A percentile compares a stretch with the other conserved stretches of the same genome.
Evolutionary conservation across 2,329 filamentous ascomycete species (phyloP).

Genomic region (Fusarium mexicanum): DNA sequence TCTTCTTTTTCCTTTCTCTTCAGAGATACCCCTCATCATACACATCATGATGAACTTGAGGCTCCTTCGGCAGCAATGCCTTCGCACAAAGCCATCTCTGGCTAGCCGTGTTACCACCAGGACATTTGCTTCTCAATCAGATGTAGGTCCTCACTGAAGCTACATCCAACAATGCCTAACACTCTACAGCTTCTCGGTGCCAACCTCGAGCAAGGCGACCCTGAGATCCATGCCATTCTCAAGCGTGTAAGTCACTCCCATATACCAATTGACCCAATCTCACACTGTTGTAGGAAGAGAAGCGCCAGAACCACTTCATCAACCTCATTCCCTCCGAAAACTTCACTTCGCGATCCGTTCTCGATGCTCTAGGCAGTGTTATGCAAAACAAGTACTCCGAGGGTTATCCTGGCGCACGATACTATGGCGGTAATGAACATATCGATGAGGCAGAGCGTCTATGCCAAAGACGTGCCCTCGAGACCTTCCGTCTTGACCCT

Average conservation of each 20-base stretch:
- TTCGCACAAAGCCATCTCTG: constrained; percentile 38
- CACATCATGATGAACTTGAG: constrained; percentile 38
- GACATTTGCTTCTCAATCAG: constrained; percentile 37
- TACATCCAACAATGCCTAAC: constrained; percentile 1
- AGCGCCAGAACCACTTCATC: constrained; percentile 94
- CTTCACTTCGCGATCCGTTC: constrained; percentile 88
- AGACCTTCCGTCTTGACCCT: constrained; percentile 82
- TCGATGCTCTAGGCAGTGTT: constrained; percentile 87
- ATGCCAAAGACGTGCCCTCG: constrained; percentile 85
- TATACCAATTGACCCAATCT: neutral
- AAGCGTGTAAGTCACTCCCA: constrained; percentile 71
- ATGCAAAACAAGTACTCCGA: constrained; percentile 99
- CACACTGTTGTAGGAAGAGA: constrained; percentile 75
- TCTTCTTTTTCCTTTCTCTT: neutral
- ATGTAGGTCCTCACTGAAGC: constrained; percentile 11
- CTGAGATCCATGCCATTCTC: constrained; percentile 83
- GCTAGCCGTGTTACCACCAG: constrained; percentile 30
- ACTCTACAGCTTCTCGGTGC: constrained; percentile 75
- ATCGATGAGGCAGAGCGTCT: constrained; percentile 89
- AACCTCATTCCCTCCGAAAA: constrained; percentile 94
- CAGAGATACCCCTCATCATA: constrained; percentile 9
- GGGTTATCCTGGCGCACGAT: constrained; percentile 91
- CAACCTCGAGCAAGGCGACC: constrained; percentile 81
- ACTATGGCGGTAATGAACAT: constrained; percentile 95
- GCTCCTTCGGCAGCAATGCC: constrained; percentile 38